phyloP scores from a whole-genome alignment of 2,329 filamentous ascomycete genomes.

The Coleophoma crateriformis region DNA sequence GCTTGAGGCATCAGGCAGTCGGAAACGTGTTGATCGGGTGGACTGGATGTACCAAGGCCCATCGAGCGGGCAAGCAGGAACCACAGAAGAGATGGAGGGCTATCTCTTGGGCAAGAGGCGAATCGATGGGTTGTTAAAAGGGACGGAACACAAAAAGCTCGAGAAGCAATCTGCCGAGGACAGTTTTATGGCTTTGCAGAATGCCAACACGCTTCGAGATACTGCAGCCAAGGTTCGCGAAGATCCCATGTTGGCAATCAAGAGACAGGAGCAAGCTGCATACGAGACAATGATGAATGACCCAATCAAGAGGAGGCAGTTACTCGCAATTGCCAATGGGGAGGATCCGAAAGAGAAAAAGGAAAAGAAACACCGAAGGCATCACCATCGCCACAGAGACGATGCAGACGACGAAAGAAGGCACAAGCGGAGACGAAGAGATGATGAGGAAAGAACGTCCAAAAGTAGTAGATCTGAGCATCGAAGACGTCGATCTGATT shows the following conservation, averaged over 20 bases:
- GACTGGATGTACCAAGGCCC: slow-evolving; percentile 99
- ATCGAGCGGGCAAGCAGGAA: slow-evolving; percentile 67
- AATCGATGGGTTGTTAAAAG: slow-evolving; percentile 82
- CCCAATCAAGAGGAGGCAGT: slow-evolving; percentile 58
- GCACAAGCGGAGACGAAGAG: slow-evolving; percentile 36
- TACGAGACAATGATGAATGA: slow-evolving; percentile 79
- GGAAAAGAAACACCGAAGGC: slow-evolving; percentile 39
- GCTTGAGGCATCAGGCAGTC: slow-evolving; percentile 82
- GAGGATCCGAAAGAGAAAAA: slow-evolving; percentile 38
- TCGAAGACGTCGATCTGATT: slow-evolving; percentile 36
- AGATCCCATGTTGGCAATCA: slow-evolving; percentile 89
- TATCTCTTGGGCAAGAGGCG: slow-evolving; percentile 89
- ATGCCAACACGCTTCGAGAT: slow-evolving; percentile 71
- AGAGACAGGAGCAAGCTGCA: slow-evolving; percentile 80
- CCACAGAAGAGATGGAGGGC: slow-evolving; percentile 84
- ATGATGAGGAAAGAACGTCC: slow-evolving; percentile 25
- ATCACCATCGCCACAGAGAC: slow-evolving; percentile 32
- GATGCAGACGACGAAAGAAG: slow-evolving; percentile 31
- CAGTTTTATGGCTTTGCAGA: slow-evolving; percentile 54
- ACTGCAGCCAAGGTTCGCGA: slow-evolving; percentile 81
- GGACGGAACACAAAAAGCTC: slow-evolving; percentile 72
- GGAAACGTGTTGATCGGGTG: slow-evolving; percentile 74
- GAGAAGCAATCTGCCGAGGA: slow-evolving; percentile 67
- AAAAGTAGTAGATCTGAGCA: slow-evolving; percentile 28
- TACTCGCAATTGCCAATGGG: slow-evolving; percentile 60